Conservation (phyloP, 805 yeast genomes). For the Candida silvatica region DNA sequence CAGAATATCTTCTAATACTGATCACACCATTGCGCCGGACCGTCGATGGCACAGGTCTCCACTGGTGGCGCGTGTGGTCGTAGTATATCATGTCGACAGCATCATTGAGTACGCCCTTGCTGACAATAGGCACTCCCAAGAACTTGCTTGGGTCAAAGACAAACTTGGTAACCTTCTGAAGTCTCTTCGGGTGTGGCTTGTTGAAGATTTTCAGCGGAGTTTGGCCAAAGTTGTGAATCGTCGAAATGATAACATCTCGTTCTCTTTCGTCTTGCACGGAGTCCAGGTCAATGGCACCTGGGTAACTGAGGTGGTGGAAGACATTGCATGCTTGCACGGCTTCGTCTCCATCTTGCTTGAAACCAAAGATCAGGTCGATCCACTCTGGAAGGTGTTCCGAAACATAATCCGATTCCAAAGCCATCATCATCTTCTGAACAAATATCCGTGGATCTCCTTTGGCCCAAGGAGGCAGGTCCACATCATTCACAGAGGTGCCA, state of each 20-base stretch:
- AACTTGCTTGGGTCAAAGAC: constrained; percentile 24
- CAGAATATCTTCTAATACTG: constrained; percentile 7
- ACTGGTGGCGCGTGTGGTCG: constrained; percentile 31
- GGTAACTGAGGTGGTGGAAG: constrained; percentile 77
- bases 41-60: constrained; percentile 37
- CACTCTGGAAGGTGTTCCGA: constrained; percentile 69
- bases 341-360: constrained; percentile 62
- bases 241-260: constrained; percentile 68
- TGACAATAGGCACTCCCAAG: constrained; percentile 23
- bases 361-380: constrained; percentile 83
- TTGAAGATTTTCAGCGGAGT: constrained; percentile 71
- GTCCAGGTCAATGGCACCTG: constrained; percentile 76
- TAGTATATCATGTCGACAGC: constrained; percentile 9
- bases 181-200: constrained; percentile 54
- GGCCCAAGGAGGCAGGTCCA: constrained; percentile 78
- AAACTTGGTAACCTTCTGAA: constrained; percentile 22
- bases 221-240: constrained; percentile 88
- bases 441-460: constrained; percentile 67
- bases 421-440: constrained; percentile 69
- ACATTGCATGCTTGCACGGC: constrained; percentile 67
- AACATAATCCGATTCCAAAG: constrained; percentile 76
- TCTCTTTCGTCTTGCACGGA: constrained; percentile 66
- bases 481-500: constrained; percentile 49
- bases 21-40: constrained; percentile 3
- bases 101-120: constrained; percentile 12